Evolutionary conservation across 768 basidiomycete genomes (phyloP).

Genomic region (Aureoboletus auriporus): DNA sequence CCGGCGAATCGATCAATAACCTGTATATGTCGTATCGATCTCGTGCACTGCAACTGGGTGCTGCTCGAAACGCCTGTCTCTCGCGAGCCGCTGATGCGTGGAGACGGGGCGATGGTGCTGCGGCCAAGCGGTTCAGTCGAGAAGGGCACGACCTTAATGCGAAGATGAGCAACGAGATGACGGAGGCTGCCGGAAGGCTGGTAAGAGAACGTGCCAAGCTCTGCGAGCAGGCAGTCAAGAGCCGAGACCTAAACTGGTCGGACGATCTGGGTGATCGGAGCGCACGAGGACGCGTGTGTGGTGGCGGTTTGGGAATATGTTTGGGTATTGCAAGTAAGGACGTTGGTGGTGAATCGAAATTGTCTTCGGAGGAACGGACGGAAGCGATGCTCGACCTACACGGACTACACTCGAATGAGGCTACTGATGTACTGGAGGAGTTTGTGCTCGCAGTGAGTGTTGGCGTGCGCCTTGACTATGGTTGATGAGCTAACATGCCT

Average conservation of each 20-base stretch:
- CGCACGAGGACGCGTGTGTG: slow-evolving; percentile 69
- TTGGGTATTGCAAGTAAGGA: slow-evolving; percentile 77
- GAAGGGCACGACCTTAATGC: slow-evolving; percentile 93
- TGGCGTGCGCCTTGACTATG: background rate
- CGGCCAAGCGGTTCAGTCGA: slow-evolving; percentile 89
- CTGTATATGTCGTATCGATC: slow-evolving; percentile 89
- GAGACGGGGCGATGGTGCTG: slow-evolving; percentile 92
- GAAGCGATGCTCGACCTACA: slow-evolving; percentile 89
- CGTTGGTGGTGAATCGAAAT: slow-evolving; percentile 47
- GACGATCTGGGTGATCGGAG: slow-evolving; percentile 82
- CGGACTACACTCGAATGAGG: slow-evolving; percentile 91
- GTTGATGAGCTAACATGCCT: slow-evolving; percentile 11
- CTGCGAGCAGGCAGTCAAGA: slow-evolving; percentile 71
- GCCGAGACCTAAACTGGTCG: slow-evolving; percentile 68
- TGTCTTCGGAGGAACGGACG: slow-evolving; percentile 83
- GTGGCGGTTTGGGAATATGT: slow-evolving; percentile 79
- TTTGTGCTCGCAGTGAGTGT: slow-evolving; percentile 80
- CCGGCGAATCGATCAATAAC: slow-evolving; percentile 73
- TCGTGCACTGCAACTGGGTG: slow-evolving; percentile 87
- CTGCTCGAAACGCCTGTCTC: slow-evolving; percentile 89
- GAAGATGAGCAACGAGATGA: slow-evolving; percentile 86
- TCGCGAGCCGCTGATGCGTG: slow-evolving; percentile 95
- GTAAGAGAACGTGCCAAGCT: slow-evolving; percentile 77
- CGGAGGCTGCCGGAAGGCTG: slow-evolving; percentile 76
- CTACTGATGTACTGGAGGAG: slow-evolving; percentile 84